A percentile compares a stretch with the other conserved stretches of the same genome.
phyloP scores from a whole-genome alignment of 768 basidiomycete genomes.

The Suillus occidentalis region DNA sequence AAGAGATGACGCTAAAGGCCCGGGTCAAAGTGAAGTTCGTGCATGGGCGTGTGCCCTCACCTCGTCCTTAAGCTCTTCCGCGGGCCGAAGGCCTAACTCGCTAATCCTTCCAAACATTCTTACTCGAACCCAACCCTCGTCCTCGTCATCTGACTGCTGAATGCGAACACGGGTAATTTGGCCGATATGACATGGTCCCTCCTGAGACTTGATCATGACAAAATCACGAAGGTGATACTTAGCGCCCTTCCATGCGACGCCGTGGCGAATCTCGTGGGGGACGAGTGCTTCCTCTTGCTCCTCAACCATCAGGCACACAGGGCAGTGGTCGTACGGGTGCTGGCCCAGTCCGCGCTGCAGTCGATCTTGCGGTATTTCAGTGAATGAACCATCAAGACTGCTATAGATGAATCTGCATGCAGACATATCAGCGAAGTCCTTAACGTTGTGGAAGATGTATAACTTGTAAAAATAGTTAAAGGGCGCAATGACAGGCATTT shows the following conservation, averaged over 20 bases:
- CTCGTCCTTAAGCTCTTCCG: conserved; percentile 51
- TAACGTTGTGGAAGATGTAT: conserved; percentile 8
- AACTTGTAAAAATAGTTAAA: conserved; percentile 62
- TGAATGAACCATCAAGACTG: conserved; percentile 44
- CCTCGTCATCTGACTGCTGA: conserved; percentile 16
- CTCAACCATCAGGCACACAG: conserved; percentile 40
- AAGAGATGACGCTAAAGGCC: conserved; percentile 57
- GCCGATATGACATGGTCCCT: conserved; percentile 58
- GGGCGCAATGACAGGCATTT: conserved; percentile 26
- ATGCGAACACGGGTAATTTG: conserved; percentile 40
- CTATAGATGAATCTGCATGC: conserved; percentile 51
- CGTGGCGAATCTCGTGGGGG: conserved; percentile 35
- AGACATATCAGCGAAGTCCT: background rate
- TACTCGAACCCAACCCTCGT: conserved; percentile 30
- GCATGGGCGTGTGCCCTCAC: conserved; percentile 32
- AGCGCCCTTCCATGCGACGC: conserved; percentile 45
- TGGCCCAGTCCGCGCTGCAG: conserved; percentile 11
- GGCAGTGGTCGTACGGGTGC: conserved; percentile 52
- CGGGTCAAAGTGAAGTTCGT: background rate
- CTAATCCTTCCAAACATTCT: conserved; percentile 52
- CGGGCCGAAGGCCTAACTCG: conserved; percentile 39
- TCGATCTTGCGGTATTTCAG: conserved; percentile 35
- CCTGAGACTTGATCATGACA: conserved; percentile 46
- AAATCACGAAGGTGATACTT: conserved; percentile 65
- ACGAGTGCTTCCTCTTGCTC: conserved; percentile 33